phyloP scores from a whole-genome alignment of 1,284 basidiomycete species.

The Malassezia obtusa region DNA sequence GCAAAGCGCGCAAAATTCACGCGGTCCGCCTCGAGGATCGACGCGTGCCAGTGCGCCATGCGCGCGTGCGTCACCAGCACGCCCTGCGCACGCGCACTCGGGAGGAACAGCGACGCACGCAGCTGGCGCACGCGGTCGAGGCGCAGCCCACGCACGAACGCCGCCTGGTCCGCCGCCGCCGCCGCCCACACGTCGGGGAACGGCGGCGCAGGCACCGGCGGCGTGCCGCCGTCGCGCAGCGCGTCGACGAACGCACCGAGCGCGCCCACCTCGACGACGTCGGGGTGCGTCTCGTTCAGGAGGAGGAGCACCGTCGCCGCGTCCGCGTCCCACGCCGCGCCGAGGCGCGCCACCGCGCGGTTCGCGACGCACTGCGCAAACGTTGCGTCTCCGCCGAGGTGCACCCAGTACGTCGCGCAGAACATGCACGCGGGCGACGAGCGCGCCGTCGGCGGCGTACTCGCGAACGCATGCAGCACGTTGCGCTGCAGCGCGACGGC shows the following conservation, averaged over 20 bases:
- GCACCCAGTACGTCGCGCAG: neutral
- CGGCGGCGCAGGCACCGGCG: constrained; percentile 18
- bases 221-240: neutral
- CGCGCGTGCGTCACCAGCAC: constrained; percentile 23
- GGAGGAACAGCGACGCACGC: constrained; percentile 20
- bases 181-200: neutral
- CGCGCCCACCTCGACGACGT: neutral
- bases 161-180: neutral
- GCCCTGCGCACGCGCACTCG: constrained; percentile 23
- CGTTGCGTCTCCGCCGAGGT: constrained; percentile 10
- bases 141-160: neutral
- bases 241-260: neutral
- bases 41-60: constrained; percentile 30
- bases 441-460: neutral
- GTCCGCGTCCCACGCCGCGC: neutral
- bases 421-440: neutral
- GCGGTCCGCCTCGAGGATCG: constrained; percentile 23
- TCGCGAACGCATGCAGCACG: constrained; percentile 4
- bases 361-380: constrained; percentile 34
- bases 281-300: neutral
- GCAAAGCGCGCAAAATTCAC: constrained; percentile 22
- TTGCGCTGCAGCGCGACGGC: constrained; percentile 10
- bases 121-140: constrained; percentile 30
- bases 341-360: constrained; percentile 2
- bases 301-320: neutral